Evolutionary conservation across 352 stramenopile genomes (phyloP).

Genomic region (Phytophthora ohioensis): DNA sequence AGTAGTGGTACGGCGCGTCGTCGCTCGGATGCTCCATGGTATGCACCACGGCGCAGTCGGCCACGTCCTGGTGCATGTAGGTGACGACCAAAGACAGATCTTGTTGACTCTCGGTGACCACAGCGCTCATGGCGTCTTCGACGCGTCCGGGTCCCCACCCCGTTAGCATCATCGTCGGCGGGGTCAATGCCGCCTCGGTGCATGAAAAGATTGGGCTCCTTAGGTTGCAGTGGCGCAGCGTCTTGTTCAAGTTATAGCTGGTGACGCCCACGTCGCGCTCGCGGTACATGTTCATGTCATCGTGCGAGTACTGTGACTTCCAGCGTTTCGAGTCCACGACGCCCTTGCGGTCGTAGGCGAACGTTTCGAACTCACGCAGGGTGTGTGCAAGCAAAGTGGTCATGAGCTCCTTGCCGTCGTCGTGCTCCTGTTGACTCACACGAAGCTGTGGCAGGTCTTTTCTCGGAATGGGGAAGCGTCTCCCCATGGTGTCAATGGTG

Average conservation of each 20-base stretch:
- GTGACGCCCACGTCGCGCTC: constrained; percentile 45
- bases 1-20: constrained; percentile 54
- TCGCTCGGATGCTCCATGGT: constrained; percentile 58
- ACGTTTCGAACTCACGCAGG: constrained; percentile 52
- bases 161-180: constrained; percentile 42
- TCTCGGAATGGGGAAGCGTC: constrained; percentile 53
- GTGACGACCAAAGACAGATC: constrained; percentile 60
- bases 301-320: constrained; percentile 46
- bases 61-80: constrained; percentile 64
- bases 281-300: constrained; percentile 56
- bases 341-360: constrained; percentile 36
- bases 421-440: constrained; percentile 42
- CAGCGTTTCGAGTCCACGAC: constrained; percentile 50
- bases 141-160: constrained; percentile 49
- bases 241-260: constrained; percentile 30
- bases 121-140: constrained; percentile 59
- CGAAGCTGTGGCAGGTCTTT: constrained; percentile 45
- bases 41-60: constrained; percentile 59
- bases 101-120: constrained; percentile 56
- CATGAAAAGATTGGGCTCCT: constrained; percentile 31
- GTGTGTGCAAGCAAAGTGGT: constrained; percentile 45
- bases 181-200: constrained; percentile 30
- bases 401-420: constrained; percentile 45
- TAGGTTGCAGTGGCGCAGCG: constrained; percentile 31
- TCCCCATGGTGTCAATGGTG: constrained; percentile 38